A percentile compares a stretch with the other conserved stretches of the same genome.
phyloP scores from a whole-genome alignment of 176 grass and related monocot species.

The Carex scoparia region DNA sequence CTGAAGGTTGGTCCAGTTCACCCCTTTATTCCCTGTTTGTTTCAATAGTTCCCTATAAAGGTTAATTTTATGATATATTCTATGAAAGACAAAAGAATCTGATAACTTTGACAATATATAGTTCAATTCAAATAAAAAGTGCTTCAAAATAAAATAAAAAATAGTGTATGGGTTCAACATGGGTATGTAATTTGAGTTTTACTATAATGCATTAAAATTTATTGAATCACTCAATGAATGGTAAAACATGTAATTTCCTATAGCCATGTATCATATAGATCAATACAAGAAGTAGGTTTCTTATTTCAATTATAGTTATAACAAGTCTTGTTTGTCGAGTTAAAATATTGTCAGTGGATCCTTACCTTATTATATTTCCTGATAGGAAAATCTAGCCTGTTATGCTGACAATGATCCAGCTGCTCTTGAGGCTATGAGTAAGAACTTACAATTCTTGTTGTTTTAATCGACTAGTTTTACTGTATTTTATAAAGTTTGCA shows the following conservation, averaged over 20 bases:
- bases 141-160: background rate
- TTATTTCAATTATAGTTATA: background rate
- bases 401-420: slow-evolving; percentile 92
- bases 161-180: background rate
- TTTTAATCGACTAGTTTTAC: background rate
- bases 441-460: slow-evolving; percentile 24
- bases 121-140: background rate
- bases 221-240: background rate
- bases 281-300: background rate
- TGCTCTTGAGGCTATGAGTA: slow-evolving; percentile 83
- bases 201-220: background rate
- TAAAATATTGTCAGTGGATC: slow-evolving; percentile 1
- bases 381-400: slow-evolving; percentile 68
- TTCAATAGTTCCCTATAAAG: background rate
- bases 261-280: background rate
- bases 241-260: background rate
- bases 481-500: background rate
- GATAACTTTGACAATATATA: background rate
- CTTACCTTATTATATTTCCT: slow-evolving; percentile 14
- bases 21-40: background rate
- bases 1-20: slow-evolving; percentile 50
- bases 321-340: background rate
- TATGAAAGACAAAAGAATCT: background rate
- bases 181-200: slow-evolving; percentile 13
- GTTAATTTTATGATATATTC: background rate